Conservation (phyloP, 2,329 filamentous ascomycete genomes). For the Neofusicoccum parvum region DNA sequence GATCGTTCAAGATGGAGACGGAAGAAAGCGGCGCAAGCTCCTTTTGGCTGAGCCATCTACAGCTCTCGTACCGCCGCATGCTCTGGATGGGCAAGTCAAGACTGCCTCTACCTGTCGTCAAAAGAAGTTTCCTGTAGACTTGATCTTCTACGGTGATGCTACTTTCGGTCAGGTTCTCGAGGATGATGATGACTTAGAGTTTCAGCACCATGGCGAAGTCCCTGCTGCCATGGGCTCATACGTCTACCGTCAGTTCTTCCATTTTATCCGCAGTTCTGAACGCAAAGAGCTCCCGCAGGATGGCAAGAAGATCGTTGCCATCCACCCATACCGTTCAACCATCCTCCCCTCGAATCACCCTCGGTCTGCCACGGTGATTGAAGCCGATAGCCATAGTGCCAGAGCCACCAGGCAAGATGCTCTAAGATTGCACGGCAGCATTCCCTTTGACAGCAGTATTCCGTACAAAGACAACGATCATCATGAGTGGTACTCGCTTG, state of each 20-base stretch:
- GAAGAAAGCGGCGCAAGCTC: slow-evolving; percentile 39
- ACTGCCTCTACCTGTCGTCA: not conserved
- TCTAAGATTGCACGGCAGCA: slow-evolving; percentile 20
- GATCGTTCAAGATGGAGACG: slow-evolving; percentile 30
- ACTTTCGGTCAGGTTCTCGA: slow-evolving; percentile 12
- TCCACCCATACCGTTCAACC: slow-evolving; percentile 34
- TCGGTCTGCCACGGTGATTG: slow-evolving; percentile 35
- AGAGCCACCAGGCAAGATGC: slow-evolving; percentile 33
- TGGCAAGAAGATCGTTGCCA: slow-evolving; percentile 28
- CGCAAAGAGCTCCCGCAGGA: slow-evolving; percentile 24
- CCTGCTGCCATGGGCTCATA: slow-evolving; percentile 28
- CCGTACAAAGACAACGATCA: slow-evolving; percentile 27
- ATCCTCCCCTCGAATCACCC: slow-evolving; percentile 23
- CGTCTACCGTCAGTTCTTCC: slow-evolving; percentile 31
- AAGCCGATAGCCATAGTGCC: slow-evolving; percentile 23
- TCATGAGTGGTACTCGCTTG: slow-evolving; percentile 32
- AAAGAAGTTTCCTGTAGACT: slow-evolving; percentile 30
- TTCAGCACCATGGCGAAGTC: not conserved
- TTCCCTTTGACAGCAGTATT: slow-evolving; percentile 23
- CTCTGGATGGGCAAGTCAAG: not conserved
- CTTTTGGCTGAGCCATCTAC: slow-evolving; percentile 26
- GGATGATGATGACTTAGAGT: slow-evolving; percentile 23
- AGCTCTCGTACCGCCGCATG: slow-evolving; percentile 3
- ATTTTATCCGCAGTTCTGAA: slow-evolving; percentile 28
- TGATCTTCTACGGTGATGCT: slow-evolving; percentile 34